phyloP scores from a whole-genome alignment of 768 basidiomycete genomes.

The Pulveroboletus ravenelii region DNA sequence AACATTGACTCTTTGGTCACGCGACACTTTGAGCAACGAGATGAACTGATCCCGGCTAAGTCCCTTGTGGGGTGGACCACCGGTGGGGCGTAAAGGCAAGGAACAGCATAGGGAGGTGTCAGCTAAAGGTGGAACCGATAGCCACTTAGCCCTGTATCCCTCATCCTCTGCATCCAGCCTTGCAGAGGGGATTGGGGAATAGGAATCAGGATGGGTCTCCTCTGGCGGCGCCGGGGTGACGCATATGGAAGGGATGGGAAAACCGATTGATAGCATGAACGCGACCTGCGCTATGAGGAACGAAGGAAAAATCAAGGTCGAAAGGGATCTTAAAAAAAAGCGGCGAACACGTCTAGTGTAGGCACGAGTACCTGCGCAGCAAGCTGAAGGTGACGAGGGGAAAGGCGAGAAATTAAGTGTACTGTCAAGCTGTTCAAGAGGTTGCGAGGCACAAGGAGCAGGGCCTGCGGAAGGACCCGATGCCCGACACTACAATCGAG shows the following conservation, averaged over 20 bases:
- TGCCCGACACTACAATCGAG: background rate
- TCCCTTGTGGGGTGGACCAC: conserved; percentile 41
- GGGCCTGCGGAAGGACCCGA: background rate
- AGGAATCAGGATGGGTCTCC: conserved; percentile 47
- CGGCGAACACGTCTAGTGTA: background rate
- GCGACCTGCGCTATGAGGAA: conserved; percentile 52
- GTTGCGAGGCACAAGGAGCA: too few species aligned
- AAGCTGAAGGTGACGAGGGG: background rate
- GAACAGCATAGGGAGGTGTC: conserved; percentile 32
- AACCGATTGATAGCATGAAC: conserved; percentile 40
- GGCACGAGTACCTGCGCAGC: conserved; percentile 1
- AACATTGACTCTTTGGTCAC: conserved; percentile 46
- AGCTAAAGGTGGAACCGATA: conserved; percentile 45
- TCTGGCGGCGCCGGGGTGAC: conserved; percentile 66
- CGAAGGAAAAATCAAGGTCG: conserved; percentile 23
- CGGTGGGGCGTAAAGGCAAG: conserved; percentile 47
- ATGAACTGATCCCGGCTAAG: conserved; percentile 62
- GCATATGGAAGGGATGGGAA: conserved; percentile 60
- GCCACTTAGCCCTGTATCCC: conserved; percentile 51
- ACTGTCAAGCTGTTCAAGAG: background rate
- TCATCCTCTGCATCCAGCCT: conserved; percentile 39
- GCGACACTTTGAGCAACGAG: conserved; percentile 55
- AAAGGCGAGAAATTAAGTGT: background rate
- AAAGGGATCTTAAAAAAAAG: conserved; percentile 5
- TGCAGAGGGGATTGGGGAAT: conserved; percentile 53